A percentile compares a stretch with the other conserved stretches of the same genome.
phyloP scores from a whole-genome alignment of 192 early-diverging fungal species.

The Chytriomyces hyalinus region DNA sequence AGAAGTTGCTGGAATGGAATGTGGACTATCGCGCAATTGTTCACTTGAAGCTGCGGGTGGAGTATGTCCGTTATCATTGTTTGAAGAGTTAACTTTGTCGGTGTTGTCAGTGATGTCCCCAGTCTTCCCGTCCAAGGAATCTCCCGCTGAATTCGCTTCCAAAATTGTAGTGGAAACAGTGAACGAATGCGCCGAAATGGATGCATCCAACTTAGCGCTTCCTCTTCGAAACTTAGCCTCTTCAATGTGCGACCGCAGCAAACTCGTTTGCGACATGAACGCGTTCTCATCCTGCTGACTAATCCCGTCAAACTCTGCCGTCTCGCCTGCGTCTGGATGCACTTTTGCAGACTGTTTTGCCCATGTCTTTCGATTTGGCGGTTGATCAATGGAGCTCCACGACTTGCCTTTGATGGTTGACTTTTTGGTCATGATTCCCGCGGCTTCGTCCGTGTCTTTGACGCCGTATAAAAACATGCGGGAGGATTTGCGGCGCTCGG shows the following conservation, averaged over 20 bases:
- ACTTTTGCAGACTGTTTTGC: background rate
- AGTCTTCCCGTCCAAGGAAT: background rate
- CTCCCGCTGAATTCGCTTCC: background rate
- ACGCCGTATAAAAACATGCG: too few relatives aligned
- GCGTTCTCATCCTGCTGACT: slow-evolving; percentile 6
- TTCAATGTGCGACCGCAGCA: slow-evolving; percentile 16
- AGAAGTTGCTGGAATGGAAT: too few relatives aligned
- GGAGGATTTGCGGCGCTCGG: too few relatives aligned
- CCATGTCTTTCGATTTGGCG: background rate
- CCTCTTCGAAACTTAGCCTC: background rate
- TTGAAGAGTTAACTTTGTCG: too few relatives aligned
- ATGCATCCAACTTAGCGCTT: background rate
- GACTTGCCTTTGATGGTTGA: background rate
- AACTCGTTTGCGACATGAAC: slow-evolving; percentile 9
- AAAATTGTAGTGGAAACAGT: background rate
- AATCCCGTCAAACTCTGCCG: slow-evolving; percentile 25
- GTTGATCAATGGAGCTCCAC: background rate
- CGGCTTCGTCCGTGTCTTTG: too few relatives aligned
- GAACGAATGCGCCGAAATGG: background rate
- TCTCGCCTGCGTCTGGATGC: background rate
- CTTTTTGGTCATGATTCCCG: background rate
- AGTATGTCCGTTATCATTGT: too few relatives aligned
- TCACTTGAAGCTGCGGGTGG: too few relatives aligned
- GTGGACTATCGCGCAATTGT: too few relatives aligned
- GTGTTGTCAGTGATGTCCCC: background rate